Percentiles rank a stretch among this genome's conserved stretches.
phyloP scores from a whole-genome alignment of 2,329 filamentous ascomycete species.

The Blumeriella jaapii region DNA sequence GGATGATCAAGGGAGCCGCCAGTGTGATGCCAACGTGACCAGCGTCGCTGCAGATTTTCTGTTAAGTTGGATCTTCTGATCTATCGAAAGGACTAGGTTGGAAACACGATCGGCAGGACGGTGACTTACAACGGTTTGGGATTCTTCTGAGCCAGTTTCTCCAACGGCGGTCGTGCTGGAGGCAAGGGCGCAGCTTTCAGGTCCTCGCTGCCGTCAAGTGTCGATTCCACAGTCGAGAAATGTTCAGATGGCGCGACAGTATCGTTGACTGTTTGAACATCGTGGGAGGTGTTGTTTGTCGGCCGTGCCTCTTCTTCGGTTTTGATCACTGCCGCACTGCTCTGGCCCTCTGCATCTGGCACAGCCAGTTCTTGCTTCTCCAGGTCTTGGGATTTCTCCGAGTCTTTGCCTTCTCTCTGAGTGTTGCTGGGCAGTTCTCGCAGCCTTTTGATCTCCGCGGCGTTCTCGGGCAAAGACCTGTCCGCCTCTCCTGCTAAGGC shows the following conservation, averaged over 20 bases:
- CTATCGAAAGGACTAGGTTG: too few relatives aligned
- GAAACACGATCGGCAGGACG: too few relatives aligned
- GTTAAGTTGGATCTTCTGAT: too few relatives aligned
- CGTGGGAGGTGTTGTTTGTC: neutral
- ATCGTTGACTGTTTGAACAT: neutral
- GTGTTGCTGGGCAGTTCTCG: neutral
- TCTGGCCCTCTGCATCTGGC: neutral
- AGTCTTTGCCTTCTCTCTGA: neutral
- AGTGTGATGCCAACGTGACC: slow-evolving; percentile 17
- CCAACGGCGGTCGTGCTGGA: slow-evolving; percentile 6
- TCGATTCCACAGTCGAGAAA: slow-evolving; percentile 2
- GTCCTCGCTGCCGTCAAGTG: slow-evolving; percentile 1
- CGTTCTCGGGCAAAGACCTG: too few relatives aligned
- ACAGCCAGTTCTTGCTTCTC: slow-evolving; percentile 2
- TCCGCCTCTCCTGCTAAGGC: too few relatives aligned
- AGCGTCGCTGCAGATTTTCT: slow-evolving; percentile 3
- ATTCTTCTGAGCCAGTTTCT: slow-evolving; percentile 18
- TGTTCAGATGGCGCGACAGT: neutral
- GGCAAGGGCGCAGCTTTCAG: slow-evolving; percentile 1
- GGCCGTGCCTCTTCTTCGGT: slow-evolving; percentile 1
- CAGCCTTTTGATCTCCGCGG: too few relatives aligned
- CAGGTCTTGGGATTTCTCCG: neutral
- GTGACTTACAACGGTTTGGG: slow-evolving; percentile 10
- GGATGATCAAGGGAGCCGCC: slow-evolving; percentile 15
- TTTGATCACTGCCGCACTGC: neutral